A percentile compares a stretch with the other conserved stretches of the same genome.
Conservation (phyloP, 129 eudicot genomes). For the Lonicera japonica region DNA sequence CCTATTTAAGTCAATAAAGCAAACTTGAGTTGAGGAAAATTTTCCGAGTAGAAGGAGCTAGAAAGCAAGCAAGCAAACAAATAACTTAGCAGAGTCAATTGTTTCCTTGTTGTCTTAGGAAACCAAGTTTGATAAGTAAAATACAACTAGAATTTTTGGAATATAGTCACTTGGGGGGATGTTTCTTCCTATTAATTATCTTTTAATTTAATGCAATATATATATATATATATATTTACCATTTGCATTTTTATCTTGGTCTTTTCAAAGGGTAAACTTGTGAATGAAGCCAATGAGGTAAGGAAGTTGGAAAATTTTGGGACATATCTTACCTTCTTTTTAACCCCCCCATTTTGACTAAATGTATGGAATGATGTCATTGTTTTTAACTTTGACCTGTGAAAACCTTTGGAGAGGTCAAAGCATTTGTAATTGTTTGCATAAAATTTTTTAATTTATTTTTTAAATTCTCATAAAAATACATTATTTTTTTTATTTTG, state of each 20-base stretch:
- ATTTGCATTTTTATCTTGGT: not conserved
- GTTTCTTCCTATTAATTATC: not conserved
- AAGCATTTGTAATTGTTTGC: too few species aligned
- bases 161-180: not conserved
- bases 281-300: constrained; percentile 1
- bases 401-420: not conserved
- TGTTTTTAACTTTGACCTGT: not conserved
- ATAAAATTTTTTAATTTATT: too few species aligned
- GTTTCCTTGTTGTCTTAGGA: not conserved
- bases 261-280: not conserved
- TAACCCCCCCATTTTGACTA: not conserved
- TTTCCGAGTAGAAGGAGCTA: not conserved
- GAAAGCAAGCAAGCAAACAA: not conserved
- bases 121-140: not conserved
- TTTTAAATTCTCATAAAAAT: too few species aligned
- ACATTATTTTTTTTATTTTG: too few species aligned
- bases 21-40: not conserved
- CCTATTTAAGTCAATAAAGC: too few species aligned
- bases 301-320: not conserved
- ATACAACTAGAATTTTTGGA: not conserved
- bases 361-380: not conserved
- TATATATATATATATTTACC: not conserved
- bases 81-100: not conserved
- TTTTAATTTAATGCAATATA: too few species aligned
- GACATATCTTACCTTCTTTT: not conserved